phyloP scores from a whole-genome alignment of 441 rosid genomes.

The Manihot esculenta region DNA sequence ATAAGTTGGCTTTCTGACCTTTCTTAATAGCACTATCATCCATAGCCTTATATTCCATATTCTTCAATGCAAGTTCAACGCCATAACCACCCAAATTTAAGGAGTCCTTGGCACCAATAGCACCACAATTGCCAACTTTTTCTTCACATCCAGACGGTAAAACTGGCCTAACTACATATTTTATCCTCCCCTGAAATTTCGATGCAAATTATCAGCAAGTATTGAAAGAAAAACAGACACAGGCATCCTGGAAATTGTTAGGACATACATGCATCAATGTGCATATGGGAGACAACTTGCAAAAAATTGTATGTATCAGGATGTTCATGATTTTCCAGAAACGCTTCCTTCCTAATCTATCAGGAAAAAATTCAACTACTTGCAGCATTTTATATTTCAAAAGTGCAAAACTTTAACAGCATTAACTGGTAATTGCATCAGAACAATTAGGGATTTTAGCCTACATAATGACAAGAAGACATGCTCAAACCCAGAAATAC shows the following conservation, averaged over 20 bases:
- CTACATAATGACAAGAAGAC: neutral
- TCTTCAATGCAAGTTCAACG: slow-evolving; percentile 98
- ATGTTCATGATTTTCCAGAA: neutral
- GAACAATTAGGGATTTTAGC: neutral
- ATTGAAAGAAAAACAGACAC: neutral
- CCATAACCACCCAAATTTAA: slow-evolving; percentile 98
- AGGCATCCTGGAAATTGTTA: neutral
- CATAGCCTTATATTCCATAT: slow-evolving; percentile 99
- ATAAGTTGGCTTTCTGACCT: slow-evolving; percentile 47
- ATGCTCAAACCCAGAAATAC: neutral
- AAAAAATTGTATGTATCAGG: neutral
- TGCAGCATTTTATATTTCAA: neutral
- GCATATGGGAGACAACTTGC: neutral
- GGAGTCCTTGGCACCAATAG: slow-evolving; percentile 73
- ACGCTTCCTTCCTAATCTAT: neutral
- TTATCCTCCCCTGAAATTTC: slow-evolving; percentile 70
- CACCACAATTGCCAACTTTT: slow-evolving; percentile 71
- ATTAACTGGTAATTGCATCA: neutral
- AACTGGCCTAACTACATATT: slow-evolving; percentile 91
- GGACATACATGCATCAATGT: neutral
- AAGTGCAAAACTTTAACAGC: neutral
- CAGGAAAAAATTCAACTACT: neutral
- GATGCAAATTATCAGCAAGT: slow-evolving; percentile 30
- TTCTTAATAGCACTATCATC: slow-evolving; percentile 94
- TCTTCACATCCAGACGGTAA: slow-evolving; percentile 86